Conservation (phyloP, 371 early-diverging fungal species). For the Capniomyces stellatus region DNA sequence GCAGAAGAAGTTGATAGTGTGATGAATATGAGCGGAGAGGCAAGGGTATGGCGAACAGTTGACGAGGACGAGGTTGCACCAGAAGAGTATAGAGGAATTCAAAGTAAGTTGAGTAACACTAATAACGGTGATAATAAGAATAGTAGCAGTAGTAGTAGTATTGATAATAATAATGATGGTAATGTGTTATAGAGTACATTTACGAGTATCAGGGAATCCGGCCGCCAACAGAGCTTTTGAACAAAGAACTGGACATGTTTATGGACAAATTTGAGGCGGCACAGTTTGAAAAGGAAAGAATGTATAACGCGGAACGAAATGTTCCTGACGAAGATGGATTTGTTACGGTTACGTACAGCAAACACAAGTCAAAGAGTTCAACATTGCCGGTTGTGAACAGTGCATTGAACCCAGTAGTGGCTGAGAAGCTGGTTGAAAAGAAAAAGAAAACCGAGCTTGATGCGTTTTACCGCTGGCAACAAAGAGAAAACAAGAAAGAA, state of each 20-base stretch:
- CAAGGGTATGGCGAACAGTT: conserved; percentile 37
- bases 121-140: no score
- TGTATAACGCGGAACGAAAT: conserved; percentile 38
- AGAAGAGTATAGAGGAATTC: conserved; percentile 23
- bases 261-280: conserved; percentile 67
- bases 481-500: conserved; percentile 73
- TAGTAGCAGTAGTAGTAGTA: no score
- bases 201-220: conserved; percentile 32
- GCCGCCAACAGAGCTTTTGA: conserved; percentile 35
- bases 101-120: no score
- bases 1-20: conserved; percentile 32
- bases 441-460: conserved; percentile 53
- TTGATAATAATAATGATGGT: no score
- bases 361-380: conserved; percentile 32
- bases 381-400: conserved; percentile 37
- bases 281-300: conserved; percentile 49
- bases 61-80: conserved; percentile 28
- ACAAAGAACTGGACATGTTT: conserved; percentile 42
- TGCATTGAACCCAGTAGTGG: background rate
- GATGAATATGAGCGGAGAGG: conserved; percentile 37
- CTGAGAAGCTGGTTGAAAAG: conserved; percentile 9
- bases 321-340: conserved; percentile 92
- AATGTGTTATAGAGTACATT: no score
- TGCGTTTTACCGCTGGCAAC: conserved; percentile 90
- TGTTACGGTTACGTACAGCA: conserved; percentile 55